Percentiles rank a stretch among this genome's conserved stretches.
phyloP scores from a whole-genome alignment of 805 yeast genomes.

The Schizosaccharomyces japonicus region DNA sequence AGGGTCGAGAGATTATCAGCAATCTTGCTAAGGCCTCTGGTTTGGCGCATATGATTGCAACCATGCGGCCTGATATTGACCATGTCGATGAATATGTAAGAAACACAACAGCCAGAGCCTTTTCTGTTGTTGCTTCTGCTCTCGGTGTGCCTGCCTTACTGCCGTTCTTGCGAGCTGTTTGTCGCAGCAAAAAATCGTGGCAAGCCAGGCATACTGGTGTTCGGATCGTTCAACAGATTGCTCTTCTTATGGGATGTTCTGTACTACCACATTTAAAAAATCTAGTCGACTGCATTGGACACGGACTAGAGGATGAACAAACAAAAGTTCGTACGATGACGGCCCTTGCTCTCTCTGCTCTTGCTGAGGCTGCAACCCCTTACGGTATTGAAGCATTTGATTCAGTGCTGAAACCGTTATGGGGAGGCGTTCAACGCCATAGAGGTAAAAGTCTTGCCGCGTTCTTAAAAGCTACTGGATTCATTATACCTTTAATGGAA shows the following conservation, averaged over 20 bases:
- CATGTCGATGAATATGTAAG: slow-evolving; percentile 61
- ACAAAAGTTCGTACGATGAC: slow-evolving; percentile 42
- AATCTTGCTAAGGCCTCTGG: slow-evolving; percentile 66
- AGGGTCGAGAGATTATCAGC: slow-evolving; percentile 58
- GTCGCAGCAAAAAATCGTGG: slow-evolving; percentile 55
- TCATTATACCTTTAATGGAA: slow-evolving; percentile 65
- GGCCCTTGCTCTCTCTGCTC: slow-evolving; percentile 43
- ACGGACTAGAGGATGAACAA: slow-evolving; percentile 43
- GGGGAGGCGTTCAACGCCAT: slow-evolving; percentile 56
- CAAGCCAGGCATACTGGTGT: slow-evolving; percentile 66
- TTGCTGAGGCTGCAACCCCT: slow-evolving; percentile 67
- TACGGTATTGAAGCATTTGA: slow-evolving; percentile 82
- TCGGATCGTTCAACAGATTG: slow-evolving; percentile 51
- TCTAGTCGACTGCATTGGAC: slow-evolving; percentile 35
- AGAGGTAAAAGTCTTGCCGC: slow-evolving; percentile 59
- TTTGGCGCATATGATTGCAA: slow-evolving; percentile 49
- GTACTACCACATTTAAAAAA: slow-evolving; percentile 49
- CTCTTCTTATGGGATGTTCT: slow-evolving; percentile 42
- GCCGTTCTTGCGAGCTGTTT: slow-evolving; percentile 65
- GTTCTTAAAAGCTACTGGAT: slow-evolving; percentile 54
- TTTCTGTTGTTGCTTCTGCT: slow-evolving; percentile 66
- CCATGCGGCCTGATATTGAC: slow-evolving; percentile 61
- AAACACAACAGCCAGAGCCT: slow-evolving; percentile 47
- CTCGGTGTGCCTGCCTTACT: slow-evolving; percentile 46
- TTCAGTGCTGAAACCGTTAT: slow-evolving; percentile 42